A percentile compares a stretch with the other conserved stretches of the same genome.
These are phyloP conservation scores for Mycena rebaudengoi DNA, from an alignment of 768 basidiomycete species.

Conservation along the genomic window DNA sequence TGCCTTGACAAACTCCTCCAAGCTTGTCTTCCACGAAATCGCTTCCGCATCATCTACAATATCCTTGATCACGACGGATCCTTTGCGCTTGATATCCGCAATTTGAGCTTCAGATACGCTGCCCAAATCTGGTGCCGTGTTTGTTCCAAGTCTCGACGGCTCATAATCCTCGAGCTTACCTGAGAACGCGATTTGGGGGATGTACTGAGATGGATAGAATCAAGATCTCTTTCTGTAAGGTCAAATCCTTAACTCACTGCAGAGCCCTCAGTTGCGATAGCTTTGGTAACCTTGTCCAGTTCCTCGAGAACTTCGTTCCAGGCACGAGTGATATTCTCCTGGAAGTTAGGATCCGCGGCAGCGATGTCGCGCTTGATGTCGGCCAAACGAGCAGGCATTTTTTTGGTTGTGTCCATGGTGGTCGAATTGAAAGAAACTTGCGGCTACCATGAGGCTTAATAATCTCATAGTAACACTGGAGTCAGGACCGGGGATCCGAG, in stretches of 20 bases:
- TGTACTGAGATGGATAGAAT: conserved; percentile 43
- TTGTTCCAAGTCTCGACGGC: too few relatives aligned
- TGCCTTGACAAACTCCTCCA: conserved; percentile 57
- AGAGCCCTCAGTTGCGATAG: conserved; percentile 49
- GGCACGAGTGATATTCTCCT: conserved; percentile 47
- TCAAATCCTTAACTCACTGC: conserved; percentile 38
- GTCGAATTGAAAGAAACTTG: too few relatives aligned
- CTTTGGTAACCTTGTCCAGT: conserved; percentile 46
- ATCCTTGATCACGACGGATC: conserved; percentile 58
- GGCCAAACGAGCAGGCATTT: conserved; percentile 17
- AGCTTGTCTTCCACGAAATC: conserved; percentile 54
- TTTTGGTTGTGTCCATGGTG: too few relatives aligned
- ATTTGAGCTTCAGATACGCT: conserved; percentile 48
- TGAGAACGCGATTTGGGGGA: conserved; percentile 60
- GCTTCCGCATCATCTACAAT: conserved; percentile 59
- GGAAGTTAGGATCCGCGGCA: conserved; percentile 43
- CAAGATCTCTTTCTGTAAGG: background rate
- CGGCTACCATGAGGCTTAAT: too few relatives aligned
- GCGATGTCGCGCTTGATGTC: conserved; percentile 27
- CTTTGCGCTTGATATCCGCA: conserved; percentile 53
- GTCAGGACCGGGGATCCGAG: too few relatives aligned
- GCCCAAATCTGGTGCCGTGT: too few relatives aligned
- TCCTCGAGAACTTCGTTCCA: conserved; percentile 59
- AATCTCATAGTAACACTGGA: too few relatives aligned
- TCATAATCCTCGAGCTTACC: too few relatives aligned